A percentile compares a stretch with the other conserved stretches of the same genome.
phyloP scores from a whole-genome alignment of 2,329 filamentous ascomycete species.

The Aureobasidium sp. region DNA sequence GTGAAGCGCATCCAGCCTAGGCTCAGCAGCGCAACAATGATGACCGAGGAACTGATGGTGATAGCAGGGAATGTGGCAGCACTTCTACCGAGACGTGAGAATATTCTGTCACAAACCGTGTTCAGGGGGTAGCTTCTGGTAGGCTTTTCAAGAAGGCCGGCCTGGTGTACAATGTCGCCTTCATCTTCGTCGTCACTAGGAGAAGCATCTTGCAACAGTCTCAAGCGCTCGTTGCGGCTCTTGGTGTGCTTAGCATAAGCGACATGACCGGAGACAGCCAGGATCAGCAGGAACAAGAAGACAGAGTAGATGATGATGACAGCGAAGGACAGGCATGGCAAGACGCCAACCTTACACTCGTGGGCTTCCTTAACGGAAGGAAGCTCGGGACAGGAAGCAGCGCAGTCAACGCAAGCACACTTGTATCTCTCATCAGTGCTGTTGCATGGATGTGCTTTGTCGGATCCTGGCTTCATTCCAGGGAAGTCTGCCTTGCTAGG shows the following conservation, averaged over 20 bases:
- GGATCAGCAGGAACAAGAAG: slow-evolving; percentile 60
- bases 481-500: slow-evolving; percentile 53
- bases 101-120: slow-evolving; percentile 69
- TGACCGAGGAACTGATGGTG: slow-evolving; percentile 69
- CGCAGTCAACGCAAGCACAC: slow-evolving; percentile 92
- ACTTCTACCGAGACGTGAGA: slow-evolving; percentile 69
- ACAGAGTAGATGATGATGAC: slow-evolving; percentile 81
- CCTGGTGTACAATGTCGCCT: slow-evolving; percentile 70
- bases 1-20: slow-evolving; percentile 82
- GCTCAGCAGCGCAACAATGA: slow-evolving; percentile 72
- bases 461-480: slow-evolving; percentile 64
- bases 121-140: slow-evolving; percentile 78
- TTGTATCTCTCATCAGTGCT: slow-evolving; percentile 77
- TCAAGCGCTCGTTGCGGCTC: slow-evolving; percentile 73
- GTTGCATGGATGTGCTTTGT: slow-evolving; percentile 79
- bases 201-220: slow-evolving; percentile 74
- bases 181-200: slow-evolving; percentile 93
- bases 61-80: slow-evolving; percentile 79
- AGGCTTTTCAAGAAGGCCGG: slow-evolving; percentile 70
- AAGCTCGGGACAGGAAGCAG: slow-evolving; percentile 73
- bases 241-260: slow-evolving; percentile 67
- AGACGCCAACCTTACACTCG: slow-evolving; percentile 71
- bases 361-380: slow-evolving; percentile 64
- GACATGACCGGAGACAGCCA: slow-evolving; percentile 64
- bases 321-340: slow-evolving; percentile 92